phyloP scores from a whole-genome alignment of 352 stramenopile genomes.

The Detonula confervacea region DNA sequence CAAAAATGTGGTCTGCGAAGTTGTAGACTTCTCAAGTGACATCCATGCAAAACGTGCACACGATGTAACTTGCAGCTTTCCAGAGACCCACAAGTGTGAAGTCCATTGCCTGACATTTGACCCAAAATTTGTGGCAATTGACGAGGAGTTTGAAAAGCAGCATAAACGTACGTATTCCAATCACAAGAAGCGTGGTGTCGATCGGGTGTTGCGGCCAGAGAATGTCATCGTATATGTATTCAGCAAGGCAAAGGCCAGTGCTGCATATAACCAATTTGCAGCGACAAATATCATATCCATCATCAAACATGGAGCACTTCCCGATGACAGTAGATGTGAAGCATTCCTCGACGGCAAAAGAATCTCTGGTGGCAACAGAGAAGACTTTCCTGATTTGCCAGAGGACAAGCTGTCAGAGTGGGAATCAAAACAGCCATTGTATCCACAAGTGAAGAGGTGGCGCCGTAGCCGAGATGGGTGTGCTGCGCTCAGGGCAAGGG shows the following conservation, averaged over 20 bases:
- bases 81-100: slow-evolving; percentile 6
- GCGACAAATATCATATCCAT: background rate
- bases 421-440: background rate
- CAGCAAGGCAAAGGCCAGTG: slow-evolving; percentile 4
- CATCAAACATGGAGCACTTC: background rate
- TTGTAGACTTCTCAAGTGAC: slow-evolving; percentile 1
- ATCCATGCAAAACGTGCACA: background rate
- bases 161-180: background rate
- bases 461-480: background rate
- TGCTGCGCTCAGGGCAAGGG: background rate
- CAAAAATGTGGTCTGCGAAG: background rate
- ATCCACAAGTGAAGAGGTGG: background rate
- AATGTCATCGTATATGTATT: background rate
- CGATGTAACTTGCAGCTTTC: slow-evolving; percentile 1
- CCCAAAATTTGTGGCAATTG: background rate
- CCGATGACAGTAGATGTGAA: background rate
- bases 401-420: background rate
- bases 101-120: background rate
- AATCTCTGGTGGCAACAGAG: background rate
- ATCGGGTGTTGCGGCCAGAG: background rate
- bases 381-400: background rate
- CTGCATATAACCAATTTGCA: background rate
- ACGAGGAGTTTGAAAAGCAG: background rate
- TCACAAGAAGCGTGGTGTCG: background rate
- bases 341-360: background rate